Base-by-base conservation (phyloP, 345 rosid species). In the Cardamine resedifolia region DNA sequence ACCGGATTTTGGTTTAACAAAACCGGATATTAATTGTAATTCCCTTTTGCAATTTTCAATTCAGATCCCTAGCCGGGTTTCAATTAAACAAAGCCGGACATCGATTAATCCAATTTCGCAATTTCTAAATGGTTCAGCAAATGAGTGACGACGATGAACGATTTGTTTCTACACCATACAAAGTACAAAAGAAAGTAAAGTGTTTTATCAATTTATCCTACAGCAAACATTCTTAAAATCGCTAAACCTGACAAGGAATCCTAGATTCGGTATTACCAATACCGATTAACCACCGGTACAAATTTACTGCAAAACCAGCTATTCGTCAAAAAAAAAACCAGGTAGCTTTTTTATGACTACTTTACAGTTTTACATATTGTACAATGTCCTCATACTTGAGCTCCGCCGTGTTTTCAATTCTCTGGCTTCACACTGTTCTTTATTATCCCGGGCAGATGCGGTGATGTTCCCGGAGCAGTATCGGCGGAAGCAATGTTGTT, bases 351-450 rank as follows among this genome's bases (percentile, higher is more conserved):
- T 27, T 19, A 62, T 0, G 67, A 84, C 90, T 86, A 58, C 78
- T 83, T 84, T 86, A 84, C 81, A 85, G 73, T 85, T 88, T 77
- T 88, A 87, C 97, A 93, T 66, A 68, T 69, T 80, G 70, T 71
- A 82, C 73, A 79, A 33, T 18, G 68, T 45, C 41, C 70, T 56
- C 64, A 23, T 26, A 55, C 63, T 49, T 68, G 57, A 61, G 64
- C 70, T 60, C 24, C n/a, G 26, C 47, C 30, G 43, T 71, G 64
- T 49, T 60, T 60, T 80, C 78, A 88, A 38, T 85, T 87, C 84
- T 94, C 98, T 52, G 80, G 88, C 84, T 91, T 94, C 76, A 86
- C 86, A 4, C 85, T 85, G 6, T 88, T 81, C 75, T 85, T 88
- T 33, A 88, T 66, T 55, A 82, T 89, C 68, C 88, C 95, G 3